Percentiles rank a stretch among this genome's conserved stretches.
phyloP scores from a whole-genome alignment of 2,329 filamentous ascomycete species.

The Elsinoe ampelina region DNA sequence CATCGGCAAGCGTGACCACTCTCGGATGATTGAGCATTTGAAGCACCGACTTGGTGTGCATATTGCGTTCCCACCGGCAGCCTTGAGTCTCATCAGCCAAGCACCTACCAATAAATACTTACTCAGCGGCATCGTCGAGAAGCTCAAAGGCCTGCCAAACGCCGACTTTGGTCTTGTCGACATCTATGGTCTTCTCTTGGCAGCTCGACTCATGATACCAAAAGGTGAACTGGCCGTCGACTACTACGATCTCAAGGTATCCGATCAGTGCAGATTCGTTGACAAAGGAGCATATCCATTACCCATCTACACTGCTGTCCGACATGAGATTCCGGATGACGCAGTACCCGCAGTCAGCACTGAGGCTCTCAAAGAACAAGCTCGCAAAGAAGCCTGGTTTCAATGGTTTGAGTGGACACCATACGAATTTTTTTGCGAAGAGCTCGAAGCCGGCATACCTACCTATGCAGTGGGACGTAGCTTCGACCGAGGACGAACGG shows the following conservation, averaged over 20 bases:
- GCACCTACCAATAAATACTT: conserved; percentile 90
- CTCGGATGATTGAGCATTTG: conserved; percentile 68
- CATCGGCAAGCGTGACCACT: conserved; percentile 58
- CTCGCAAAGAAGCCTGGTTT: conserved; percentile 70
- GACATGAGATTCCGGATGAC: conserved; percentile 79
- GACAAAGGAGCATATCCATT: conserved; percentile 72
- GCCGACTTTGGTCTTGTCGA: conserved; percentile 87
- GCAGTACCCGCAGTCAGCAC: conserved; percentile 23
- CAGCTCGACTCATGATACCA: conserved; percentile 75
- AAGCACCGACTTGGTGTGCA: conserved; percentile 79
- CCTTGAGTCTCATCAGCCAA: conserved; percentile 70
- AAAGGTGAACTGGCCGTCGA: conserved; percentile 72
- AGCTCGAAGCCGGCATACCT: conserved; percentile 82
- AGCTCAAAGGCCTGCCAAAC: conserved; percentile 69
- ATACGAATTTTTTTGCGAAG: conserved; percentile 92
- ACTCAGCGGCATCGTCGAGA: conserved; percentile 80
- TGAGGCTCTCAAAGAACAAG: conserved; percentile 36
- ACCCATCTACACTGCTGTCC: conserved; percentile 90
- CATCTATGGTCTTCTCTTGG: conserved; percentile 78
- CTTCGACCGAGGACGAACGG: conserved; percentile 63
- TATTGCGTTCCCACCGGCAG: conserved; percentile 83
- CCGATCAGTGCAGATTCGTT: conserved; percentile 69
- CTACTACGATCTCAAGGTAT: conserved; percentile 77
- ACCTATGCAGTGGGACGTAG: conserved; percentile 85
- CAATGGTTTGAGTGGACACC: conserved; percentile 97